phyloP scores from a whole-genome alignment of 2,329 filamentous ascomycete species.

The Ophiobolus disseminans region DNA sequence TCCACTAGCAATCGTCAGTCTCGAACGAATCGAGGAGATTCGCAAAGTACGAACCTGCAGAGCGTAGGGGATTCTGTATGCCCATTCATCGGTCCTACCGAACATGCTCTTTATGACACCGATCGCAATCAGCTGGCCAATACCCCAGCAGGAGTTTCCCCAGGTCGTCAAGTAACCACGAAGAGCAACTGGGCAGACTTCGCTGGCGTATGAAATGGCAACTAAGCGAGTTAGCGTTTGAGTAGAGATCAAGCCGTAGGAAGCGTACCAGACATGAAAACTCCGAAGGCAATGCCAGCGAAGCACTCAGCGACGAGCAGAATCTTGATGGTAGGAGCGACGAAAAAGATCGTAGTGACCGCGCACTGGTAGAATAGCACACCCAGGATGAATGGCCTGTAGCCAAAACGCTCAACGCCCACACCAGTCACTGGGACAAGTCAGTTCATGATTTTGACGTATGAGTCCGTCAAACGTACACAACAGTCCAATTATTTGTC shows the following conservation, averaged over 20 bases:
- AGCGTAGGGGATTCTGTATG: constrained; percentile 68
- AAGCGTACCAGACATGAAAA: constrained; percentile 34
- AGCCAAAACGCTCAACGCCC: constrained; percentile 46
- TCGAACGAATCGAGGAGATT: background rate
- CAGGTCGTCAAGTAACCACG: constrained; percentile 64
- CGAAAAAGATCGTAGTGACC: constrained; percentile 31
- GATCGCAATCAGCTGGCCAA: constrained; percentile 71
- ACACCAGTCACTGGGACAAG: constrained; percentile 48
- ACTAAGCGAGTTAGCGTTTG: constrained; percentile 10
- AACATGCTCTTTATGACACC: constrained; percentile 71
- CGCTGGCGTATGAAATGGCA: constrained; percentile 54
- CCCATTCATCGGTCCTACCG: constrained; percentile 65
- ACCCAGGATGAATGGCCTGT: constrained; percentile 22
- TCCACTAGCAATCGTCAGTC: constrained; percentile 64
- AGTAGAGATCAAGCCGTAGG: background rate
- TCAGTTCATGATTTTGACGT: constrained; percentile 50
- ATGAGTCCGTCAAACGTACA: too few relatives aligned
- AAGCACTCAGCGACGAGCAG: constrained; percentile 29
- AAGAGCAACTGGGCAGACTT: constrained; percentile 72
- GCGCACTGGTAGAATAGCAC: constrained; percentile 19
- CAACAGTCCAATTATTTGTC: constrained; percentile 41
- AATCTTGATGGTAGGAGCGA: constrained; percentile 22
- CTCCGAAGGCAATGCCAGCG: constrained; percentile 48
- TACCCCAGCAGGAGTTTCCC: constrained; percentile 39
- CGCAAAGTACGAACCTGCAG: constrained; percentile 57